Evolutionary conservation across 2,329 filamentous ascomycete species (phyloP).

Genomic region (Juglanconis juglandina): DNA sequence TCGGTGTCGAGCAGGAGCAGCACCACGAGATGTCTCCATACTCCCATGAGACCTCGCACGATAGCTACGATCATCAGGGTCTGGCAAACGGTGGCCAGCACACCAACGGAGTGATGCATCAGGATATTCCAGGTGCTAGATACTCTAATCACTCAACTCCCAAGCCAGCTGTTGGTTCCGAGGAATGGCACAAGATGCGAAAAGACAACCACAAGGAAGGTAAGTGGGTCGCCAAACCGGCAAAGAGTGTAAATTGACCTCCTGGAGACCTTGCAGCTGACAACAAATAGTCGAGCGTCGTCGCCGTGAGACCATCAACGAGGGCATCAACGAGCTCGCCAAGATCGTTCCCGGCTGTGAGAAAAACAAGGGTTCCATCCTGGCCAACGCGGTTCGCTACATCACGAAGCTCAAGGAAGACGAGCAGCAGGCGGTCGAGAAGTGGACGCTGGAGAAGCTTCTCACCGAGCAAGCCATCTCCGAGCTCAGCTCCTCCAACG

Average conservation of each 20-base stretch:
- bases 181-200: constrained; percentile 96
- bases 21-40: constrained; percentile 32
- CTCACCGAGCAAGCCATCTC: constrained; percentile 84
- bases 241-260: not conserved
- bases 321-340: constrained; percentile 95
- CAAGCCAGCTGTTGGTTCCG: constrained; percentile 90
- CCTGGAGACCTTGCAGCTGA: constrained; percentile 14
- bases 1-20: constrained; percentile 34
- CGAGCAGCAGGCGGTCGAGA: constrained; percentile 88
- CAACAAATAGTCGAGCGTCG: constrained; percentile 76
- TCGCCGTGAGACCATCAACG: constrained; percentile 95
- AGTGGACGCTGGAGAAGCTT: constrained; percentile 89
- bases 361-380: constrained; percentile 97
- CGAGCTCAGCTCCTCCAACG: constrained; percentile 82
- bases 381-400: constrained; percentile 89
- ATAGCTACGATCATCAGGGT: constrained; percentile 26
- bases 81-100: constrained; percentile 20
- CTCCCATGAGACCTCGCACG: constrained; percentile 32
- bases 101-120: constrained; percentile 19
- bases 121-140: constrained; percentile 29
- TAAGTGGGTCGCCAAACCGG: constrained; percentile 38
- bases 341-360: constrained; percentile 97
- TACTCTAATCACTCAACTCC: constrained; percentile 43
- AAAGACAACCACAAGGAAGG: constrained; percentile 99
- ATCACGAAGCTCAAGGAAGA: constrained; percentile 94